phyloP scores from a whole-genome alignment of 306 rosid genomes.

The Cucumis sativus region Cucumber_9930_V3 NC_026657.2:37450501-37451000 shows the following conservation, averaged over 20 bases:
- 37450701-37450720: constrained; percentile 1
- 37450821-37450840: not conserved
- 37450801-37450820: not conserved
- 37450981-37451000: not conserved
- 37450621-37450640: constrained; percentile 49
- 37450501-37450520: not conserved
- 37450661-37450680: constrained; percentile 15
- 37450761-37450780: constrained; percentile 4
- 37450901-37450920: not conserved
- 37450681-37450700: constrained; percentile 11
- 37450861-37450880: not conserved
- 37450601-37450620: constrained; percentile 4
- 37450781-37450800: not conserved
- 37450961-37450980: not conserved
- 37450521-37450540: constrained; percentile 31
- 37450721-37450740: not conserved
- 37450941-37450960: not conserved
- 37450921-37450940: not conserved
- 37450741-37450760: constrained; percentile 9
- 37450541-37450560: constrained; percentile 3
- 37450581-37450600: not conserved
- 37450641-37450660: constrained; percentile 23
- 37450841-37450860: not conserved
- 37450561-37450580: not conserved
- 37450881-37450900: not conserved